These are phyloP conservation scores for Aureobasidium uvarum DNA, from an alignment of 2,329 filamentous ascomycete genomes.

Conservation along the genomic window DNA sequence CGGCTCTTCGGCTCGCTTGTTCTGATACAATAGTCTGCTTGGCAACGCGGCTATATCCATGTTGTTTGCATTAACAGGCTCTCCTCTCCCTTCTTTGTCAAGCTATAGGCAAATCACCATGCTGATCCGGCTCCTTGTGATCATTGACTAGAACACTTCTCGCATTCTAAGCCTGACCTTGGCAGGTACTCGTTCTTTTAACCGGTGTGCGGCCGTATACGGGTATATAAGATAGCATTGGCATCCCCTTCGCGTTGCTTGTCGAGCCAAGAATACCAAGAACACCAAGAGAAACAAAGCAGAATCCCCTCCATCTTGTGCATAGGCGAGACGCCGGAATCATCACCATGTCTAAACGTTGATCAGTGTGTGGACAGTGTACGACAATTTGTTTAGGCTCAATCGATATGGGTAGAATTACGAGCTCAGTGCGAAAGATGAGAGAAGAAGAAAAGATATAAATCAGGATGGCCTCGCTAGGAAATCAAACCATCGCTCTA, in stretches of 20 bases:
- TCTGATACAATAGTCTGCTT: conserved; percentile 17
- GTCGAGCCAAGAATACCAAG: conserved; percentile 20
- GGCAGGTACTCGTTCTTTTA: conserved; percentile 15
- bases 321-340: conserved; percentile 14
- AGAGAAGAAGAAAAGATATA: neutral
- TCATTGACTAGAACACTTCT: neutral
- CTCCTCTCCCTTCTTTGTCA: neutral
- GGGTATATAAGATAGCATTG: conserved; percentile 17
- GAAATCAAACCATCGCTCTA: neutral
- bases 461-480: neutral
- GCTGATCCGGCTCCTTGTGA: conserved; percentile 8
- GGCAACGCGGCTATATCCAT: conserved; percentile 4
- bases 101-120: neutral
- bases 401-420: neutral
- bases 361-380: conserved; percentile 1
- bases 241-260: conserved; percentile 8
- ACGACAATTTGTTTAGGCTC: conserved; percentile 2
- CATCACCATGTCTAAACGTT: neutral
- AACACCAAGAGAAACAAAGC: conserved; percentile 9
- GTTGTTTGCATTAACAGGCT: neutral
- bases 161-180: conserved; percentile 2
- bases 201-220: conserved; percentile 5
- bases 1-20: conserved; percentile 1
- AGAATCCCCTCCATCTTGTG: neutral
- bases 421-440: neutral